A percentile compares a stretch with the other conserved stretches of the same genome.
phyloP scores from a whole-genome alignment of 2,329 filamentous ascomycete species.

The Endoconidiophora polonica region DNA sequence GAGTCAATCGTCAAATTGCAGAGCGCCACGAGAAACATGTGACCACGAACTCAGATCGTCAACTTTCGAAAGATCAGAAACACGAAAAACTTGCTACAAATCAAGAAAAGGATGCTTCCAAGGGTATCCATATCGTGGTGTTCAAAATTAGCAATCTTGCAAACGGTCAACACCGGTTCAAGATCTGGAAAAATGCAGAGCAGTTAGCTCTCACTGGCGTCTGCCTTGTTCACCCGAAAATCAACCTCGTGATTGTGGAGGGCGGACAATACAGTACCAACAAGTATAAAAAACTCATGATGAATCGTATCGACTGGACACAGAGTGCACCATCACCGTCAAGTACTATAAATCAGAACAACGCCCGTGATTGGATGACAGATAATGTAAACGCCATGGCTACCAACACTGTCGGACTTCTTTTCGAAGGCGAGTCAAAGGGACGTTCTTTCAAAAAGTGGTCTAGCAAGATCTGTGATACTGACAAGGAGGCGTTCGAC shows the following conservation, averaged over 20 bases:
- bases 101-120: conserved; percentile 73
- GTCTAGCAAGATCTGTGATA: conserved; percentile 81
- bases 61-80: conserved; percentile 73
- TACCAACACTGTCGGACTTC: conserved; percentile 61
- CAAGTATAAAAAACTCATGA: conserved; percentile 82
- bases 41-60: conserved; percentile 63
- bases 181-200: conserved; percentile 82
- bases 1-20: conserved; percentile 82
- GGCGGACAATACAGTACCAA: conserved; percentile 70
- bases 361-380: conserved; percentile 58
- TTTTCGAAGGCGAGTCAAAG: conserved; percentile 87
- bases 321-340: conserved; percentile 61
- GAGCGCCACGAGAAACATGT: conserved; percentile 70
- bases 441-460: conserved; percentile 69
- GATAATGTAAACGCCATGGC: conserved; percentile 69
- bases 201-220: conserved; percentile 74
- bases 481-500: conserved; percentile 75
- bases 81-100: conserved; percentile 69
- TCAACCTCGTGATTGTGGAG: conserved; percentile 82
- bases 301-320: conserved; percentile 86
- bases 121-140: conserved; percentile 71
- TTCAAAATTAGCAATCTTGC: conserved; percentile 82
- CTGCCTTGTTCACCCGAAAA: conserved; percentile 79
- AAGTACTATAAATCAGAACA: conserved; percentile 42
- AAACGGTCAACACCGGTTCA: conserved; percentile 86